Base-by-base conservation (phyloP, 2,329 filamentous ascomycete species). In the Xylariaceae sp. region DNA sequence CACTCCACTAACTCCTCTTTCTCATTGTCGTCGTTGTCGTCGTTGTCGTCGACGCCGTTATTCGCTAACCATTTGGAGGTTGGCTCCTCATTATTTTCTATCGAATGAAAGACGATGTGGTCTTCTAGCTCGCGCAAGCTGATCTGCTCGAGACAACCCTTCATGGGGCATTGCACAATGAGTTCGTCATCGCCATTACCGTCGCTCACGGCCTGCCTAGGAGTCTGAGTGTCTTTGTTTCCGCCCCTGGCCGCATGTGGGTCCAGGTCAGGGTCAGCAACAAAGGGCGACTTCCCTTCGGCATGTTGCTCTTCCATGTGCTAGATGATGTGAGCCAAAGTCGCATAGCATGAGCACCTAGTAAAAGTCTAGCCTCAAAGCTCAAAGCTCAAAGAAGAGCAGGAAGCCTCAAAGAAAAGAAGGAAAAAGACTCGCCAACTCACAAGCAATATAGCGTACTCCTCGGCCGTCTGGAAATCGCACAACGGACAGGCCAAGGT, bases 101-200 rank as follows among this genome's bases (percentile, higher is more conserved):
- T 74, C 44, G 71, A 65, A 63, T 87, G 84, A 52, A 86, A 71
- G 61, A 85, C 80, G 34, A 85, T 63, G 63, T 87, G 84, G 42
- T 73, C 76, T 15, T 80, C 75, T 34, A 86, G 70, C 61, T 85
- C 80, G 15, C 71, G 67, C 7, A 73, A 62, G 7, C 73, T 68
- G 19, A 86, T 67, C n/a, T 74, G 66, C 65, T 88, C 84, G 30
- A 79, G 80, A 63, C 85, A 88, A 21, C 75, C 78, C n/a, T 80
- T 76, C 32, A 77, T 59, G 0, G 80, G 76, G 61, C 83, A 86
- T 41, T 77, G 71, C 19, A 76, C 71, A 62, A 82, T 83, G n/a
- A 71, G 55, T 8, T 60, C 58, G 39, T 72, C n/a, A 37, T 37
- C 36, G n/a, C 15, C n/a, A 37, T n/a, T 18, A 18, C 16, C 16